Base-by-base conservation (phyloP, 345 rosid species). In the Linum trigynum region DNA sequence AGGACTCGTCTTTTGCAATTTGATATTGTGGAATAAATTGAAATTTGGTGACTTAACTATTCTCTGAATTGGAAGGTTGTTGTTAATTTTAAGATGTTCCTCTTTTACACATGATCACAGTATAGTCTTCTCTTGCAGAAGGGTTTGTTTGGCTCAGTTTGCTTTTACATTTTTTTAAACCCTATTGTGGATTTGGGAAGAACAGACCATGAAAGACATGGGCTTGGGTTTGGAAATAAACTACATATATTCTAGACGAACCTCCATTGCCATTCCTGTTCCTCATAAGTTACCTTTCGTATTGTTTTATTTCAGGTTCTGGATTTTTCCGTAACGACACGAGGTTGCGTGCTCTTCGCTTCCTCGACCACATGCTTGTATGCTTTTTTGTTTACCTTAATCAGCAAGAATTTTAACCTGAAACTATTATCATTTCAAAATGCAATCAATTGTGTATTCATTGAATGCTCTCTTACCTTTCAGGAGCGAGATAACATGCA, bases 351-450 rank as follows among this genome's bases (percentile, higher is more conserved):
- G 99, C 97, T 69, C 96, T 94, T 71, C 99, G 97, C 62, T 94
- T 94, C 83, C 99, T 94, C 67, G 99, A 94, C 77, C 97, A 94
- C 76, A 76, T 94, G 89, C 90, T 94, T 81, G 99, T 94, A 94
- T 64, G 95, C 72, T 23, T 23, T 23, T 17, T 70, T 70, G 32
- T 23, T 23, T 23, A 23, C 32, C 72, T 50, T 61, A 36, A 67
- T 74, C 73, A 41, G 63, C 62, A 41, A 65, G 32, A 23, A 23
- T 23, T 23, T 23, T 23, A 23, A 23, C 32, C 32, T 23, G 32
- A 23, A 23, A 23, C 32, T 23, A 23, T 23, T 23, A 23, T 23
- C 0, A 23, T 23, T 23, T 23, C 32, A 23, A n/a, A 56, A 7
- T 56, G 53, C 53, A 48, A 15, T 48, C 14, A 9, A 48, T 48